Evolutionary conservation across 495 filamentous ascomycete genomes (phyloP).

Genomic region (Baudoinia panamericana): DNA sequence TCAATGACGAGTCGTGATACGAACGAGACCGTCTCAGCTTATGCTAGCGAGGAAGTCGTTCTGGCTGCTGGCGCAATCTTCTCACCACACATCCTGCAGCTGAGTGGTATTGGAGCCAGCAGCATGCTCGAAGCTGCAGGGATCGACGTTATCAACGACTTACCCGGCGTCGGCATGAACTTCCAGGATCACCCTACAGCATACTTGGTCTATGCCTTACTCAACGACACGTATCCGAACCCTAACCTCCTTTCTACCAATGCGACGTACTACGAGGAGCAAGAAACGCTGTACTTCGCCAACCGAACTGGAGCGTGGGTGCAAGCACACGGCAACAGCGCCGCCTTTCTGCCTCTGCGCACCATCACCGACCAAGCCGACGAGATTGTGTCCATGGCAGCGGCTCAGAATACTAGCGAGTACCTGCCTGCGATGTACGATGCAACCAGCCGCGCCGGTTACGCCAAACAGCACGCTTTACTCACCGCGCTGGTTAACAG

Average conservation of each 20-base stretch:
- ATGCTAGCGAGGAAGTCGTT: constrained; percentile 40
- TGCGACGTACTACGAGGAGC: constrained; percentile 1
- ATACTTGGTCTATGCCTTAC: too few relatives aligned
- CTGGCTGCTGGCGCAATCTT: constrained; percentile 39
- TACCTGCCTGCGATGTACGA: constrained; percentile 2
- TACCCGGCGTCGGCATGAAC: constrained; percentile 19
- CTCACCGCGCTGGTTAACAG: not conserved
- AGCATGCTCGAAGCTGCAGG: constrained; percentile 31
- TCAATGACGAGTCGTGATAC: constrained; percentile 19
- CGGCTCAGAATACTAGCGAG: not conserved
- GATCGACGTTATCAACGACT: constrained; percentile 21
- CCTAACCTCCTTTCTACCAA: constrained; percentile 5
- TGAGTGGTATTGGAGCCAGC: constrained; percentile 42
- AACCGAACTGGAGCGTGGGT: constrained; percentile 28
- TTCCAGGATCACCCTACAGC: constrained; percentile 23
- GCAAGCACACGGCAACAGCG: constrained; percentile 25
- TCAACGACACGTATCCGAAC: not conserved
- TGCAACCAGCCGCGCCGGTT: not conserved
- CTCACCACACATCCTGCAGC: constrained; percentile 43
- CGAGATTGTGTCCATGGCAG: not conserved
- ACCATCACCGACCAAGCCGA: constrained; percentile 6
- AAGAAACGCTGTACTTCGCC: constrained; percentile 1
- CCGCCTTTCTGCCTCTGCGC: constrained; percentile 29
- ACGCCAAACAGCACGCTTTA: constrained; percentile 7
- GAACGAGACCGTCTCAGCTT: constrained; percentile 15